Percentiles rank a stretch among this genome's conserved stretches.
phyloP scores from a whole-genome alignment of 352 stramenopile species.

The Thraustochytrium striatum region DNA sequence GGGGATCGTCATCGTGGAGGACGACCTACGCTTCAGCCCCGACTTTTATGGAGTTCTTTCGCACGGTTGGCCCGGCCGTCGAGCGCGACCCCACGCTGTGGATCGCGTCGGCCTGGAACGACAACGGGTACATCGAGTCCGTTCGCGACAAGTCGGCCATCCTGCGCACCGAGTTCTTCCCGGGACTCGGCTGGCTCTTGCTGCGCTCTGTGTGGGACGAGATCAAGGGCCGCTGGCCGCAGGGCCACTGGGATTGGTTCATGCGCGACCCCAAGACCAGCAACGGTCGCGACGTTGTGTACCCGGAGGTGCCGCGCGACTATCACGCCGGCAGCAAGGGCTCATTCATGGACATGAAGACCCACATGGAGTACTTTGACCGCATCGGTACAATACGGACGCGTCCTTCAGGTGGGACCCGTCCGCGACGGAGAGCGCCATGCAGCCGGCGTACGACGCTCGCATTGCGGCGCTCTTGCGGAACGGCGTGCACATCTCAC shows the following conservation, averaged over 20 bases:
- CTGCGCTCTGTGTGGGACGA: constrained; percentile 57
- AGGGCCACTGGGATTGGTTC: constrained; percentile 61
- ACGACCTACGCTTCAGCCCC: constrained; percentile 52
- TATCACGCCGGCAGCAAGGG: constrained; percentile 61
- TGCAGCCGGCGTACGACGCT: background rate
- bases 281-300: constrained; percentile 57
- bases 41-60: constrained; percentile 54
- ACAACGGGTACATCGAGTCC: constrained; percentile 57
- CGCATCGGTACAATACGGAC: constrained; percentile 52
- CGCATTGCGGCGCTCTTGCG: background rate
- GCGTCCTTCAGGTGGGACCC: background rate
- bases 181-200: constrained; percentile 63
- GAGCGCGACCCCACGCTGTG: constrained; percentile 55
- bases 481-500: background rate
- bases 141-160: constrained; percentile 53
- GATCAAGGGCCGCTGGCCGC: constrained; percentile 56
- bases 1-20: constrained; percentile 52
- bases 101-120: constrained; percentile 60
- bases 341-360: constrained; percentile 60
- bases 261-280: constrained; percentile 52
- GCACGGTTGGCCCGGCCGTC: constrained; percentile 3
- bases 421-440: background rate
- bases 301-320: constrained; percentile 58
- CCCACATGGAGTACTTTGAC: constrained; percentile 60
- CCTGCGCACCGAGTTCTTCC: constrained; percentile 60